Conservation (phyloP, 1,284 basidiomycete genomes). For the Polyporus tsugae region DNA sequence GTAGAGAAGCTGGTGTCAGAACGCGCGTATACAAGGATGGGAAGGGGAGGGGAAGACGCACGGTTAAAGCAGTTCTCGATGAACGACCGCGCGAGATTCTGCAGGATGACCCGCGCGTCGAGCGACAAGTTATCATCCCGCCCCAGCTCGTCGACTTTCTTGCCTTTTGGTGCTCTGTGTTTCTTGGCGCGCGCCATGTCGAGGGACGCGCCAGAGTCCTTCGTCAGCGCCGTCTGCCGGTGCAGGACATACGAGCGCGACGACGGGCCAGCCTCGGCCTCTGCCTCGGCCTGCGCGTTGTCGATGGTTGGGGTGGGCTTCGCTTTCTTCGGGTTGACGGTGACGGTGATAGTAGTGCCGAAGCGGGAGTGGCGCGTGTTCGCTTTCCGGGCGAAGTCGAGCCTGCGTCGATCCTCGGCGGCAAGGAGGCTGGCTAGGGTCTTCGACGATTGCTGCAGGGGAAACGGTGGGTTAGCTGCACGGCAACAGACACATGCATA, state of each 20-base stretch:
- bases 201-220: slow-evolving; percentile 79
- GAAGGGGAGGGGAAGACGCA: slow-evolving; percentile 61
- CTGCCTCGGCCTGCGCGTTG: background rate
- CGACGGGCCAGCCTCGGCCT: slow-evolving; percentile 28
- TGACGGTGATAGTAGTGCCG: slow-evolving; percentile 89
- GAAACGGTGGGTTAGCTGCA: background rate
- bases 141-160: slow-evolving; percentile 77
- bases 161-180: slow-evolving; percentile 65
- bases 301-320: slow-evolving; percentile 12
- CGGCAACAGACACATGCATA: background rate
- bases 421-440: slow-evolving; percentile 78
- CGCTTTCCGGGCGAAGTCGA: slow-evolving; percentile 63
- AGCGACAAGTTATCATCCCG: slow-evolving; percentile 76
- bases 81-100: slow-evolving; percentile 76
- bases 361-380: slow-evolving; percentile 93
- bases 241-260: slow-evolving; percentile 76
- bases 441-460: slow-evolving; percentile 67
- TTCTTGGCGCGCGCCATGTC: slow-evolving; percentile 75
- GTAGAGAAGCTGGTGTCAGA: background rate
- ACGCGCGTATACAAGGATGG: background rate
- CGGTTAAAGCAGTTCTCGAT: slow-evolving; percentile 88
- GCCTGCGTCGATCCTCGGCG: slow-evolving; percentile 70
- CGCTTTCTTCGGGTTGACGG: slow-evolving; percentile 65
- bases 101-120: slow-evolving; percentile 75
- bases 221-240: slow-evolving; percentile 81